phyloP scores from a whole-genome alignment of 768 basidiomycete species.

The Phaffia australis region DNA sequence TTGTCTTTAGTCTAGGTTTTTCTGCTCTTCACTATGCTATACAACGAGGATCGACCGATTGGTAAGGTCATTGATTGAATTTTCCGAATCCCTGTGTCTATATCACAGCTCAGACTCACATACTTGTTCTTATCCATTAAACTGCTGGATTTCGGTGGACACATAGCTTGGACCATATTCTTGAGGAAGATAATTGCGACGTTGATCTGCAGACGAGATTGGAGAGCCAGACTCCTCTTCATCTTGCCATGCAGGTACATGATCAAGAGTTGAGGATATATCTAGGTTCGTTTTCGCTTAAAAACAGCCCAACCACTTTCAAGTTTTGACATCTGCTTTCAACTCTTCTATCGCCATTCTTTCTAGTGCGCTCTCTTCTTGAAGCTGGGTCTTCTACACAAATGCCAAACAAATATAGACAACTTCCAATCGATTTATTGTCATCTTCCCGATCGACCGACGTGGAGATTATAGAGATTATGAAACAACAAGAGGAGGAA shows the following conservation, averaged over 20 bases:
- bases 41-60: slow-evolving; percentile 24
- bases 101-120: neutral
- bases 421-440: slow-evolving; percentile 22
- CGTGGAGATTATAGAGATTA: slow-evolving; percentile 11
- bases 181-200: slow-evolving; percentile 23
- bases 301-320: neutral
- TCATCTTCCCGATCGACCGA: slow-evolving; percentile 17
- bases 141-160: neutral
- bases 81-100: neutral
- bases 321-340: neutral
- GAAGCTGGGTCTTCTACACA: slow-evolving; percentile 21
- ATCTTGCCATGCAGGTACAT: slow-evolving; percentile 20
- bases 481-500: slow-evolving; percentile 1
- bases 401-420: slow-evolving; percentile 19
- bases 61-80: neutral
- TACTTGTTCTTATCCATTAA: neutral
- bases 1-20: slow-evolving; percentile 17
- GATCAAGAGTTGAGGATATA: slow-evolving; percentile 20
- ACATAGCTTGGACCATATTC: slow-evolving; percentile 20
- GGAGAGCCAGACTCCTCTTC: slow-evolving; percentile 23
- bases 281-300: slow-evolving; percentile 8
- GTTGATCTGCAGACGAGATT: slow-evolving; percentile 24
- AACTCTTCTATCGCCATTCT: neutral
- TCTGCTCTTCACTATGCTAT: slow-evolving; percentile 26
- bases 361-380: slow-evolving; percentile 1